Percentiles rank a stretch among this genome's conserved stretches.
These are phyloP conservation scores for Fusarium metavorans DNA, from an alignment of 2,329 filamentous ascomycete genomes.

Conservation along the genomic window DNA sequence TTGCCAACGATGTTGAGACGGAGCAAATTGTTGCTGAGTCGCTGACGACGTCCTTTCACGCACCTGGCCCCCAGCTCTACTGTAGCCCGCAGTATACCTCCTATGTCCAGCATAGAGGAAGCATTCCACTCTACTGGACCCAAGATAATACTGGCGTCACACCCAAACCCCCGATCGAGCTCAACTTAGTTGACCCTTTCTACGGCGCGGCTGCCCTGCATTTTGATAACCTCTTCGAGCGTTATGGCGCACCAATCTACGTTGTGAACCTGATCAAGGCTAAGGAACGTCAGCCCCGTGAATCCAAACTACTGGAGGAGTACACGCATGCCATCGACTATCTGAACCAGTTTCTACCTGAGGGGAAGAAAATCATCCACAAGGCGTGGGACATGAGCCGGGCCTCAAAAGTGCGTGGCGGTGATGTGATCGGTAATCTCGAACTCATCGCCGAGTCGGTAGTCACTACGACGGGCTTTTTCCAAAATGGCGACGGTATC, in stretches of 20 bases:
- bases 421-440: constrained; percentile 93
- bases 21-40: constrained; percentile 98
- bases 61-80: constrained; percentile 85
- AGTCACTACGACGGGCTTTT: constrained; percentile 88
- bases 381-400: constrained; percentile 99
- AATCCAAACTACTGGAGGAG: constrained; percentile 90
- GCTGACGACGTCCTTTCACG: constrained; percentile 94
- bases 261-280: constrained; percentile 92
- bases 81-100: constrained; percentile 94
- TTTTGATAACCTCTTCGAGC: constrained; percentile 93
- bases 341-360: constrained; percentile 91
- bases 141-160: constrained; percentile 96
- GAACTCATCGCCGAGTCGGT: constrained; percentile 92
- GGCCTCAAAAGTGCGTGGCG: constrained; percentile 89
- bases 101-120: constrained; percentile 95
- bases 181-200: constrained; percentile 96
- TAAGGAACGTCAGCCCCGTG: constrained; percentile 86
- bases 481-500: constrained; percentile 86
- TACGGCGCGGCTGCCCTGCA: constrained; percentile 93
- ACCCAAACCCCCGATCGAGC: constrained; percentile 94
- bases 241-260: constrained; percentile 93
- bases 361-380: constrained; percentile 87
- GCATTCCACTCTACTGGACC: constrained; percentile 97
- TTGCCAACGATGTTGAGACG: constrained; percentile 98
- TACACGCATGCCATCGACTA: constrained; percentile 91